phyloP scores from a whole-genome alignment of 2,329 filamentous ascomycete genomes.

The Catunica adiposa region DNA sequence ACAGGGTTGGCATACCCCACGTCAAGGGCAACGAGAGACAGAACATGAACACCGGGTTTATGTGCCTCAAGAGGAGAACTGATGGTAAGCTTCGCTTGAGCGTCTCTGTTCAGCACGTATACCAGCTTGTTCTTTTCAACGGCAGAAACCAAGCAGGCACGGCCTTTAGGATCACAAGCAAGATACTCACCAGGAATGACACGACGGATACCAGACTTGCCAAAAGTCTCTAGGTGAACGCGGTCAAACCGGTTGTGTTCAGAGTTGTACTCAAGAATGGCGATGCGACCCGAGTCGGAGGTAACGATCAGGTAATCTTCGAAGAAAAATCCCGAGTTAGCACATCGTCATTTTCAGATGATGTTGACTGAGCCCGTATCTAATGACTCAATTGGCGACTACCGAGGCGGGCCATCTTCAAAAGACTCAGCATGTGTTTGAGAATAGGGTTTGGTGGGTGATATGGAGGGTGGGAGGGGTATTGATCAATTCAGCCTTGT shows the following conservation, averaged over 20 bases:
- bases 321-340: constrained; percentile 19
- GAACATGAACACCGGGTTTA: constrained; percentile 78
- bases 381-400: constrained; percentile 6
- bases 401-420: constrained; percentile 6
- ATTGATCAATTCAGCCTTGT: background rate
- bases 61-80: constrained; percentile 95
- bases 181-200: constrained; percentile 94
- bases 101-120: constrained; percentile 91
- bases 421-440: constrained; percentile 11
- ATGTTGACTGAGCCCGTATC: constrained; percentile 1
- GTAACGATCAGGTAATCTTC: constrained; percentile 90
- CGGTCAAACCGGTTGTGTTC: constrained; percentile 75
- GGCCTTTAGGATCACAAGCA: constrained; percentile 84
- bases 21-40: constrained; percentile 74
- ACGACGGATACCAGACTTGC: constrained; percentile 85
- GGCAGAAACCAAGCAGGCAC: constrained; percentile 85
- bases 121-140: constrained; percentile 99
- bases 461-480: background rate
- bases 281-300: constrained; percentile 88
- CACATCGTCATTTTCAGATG: constrained; percentile 3
- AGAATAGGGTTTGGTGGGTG: background rate
- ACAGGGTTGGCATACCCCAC: constrained; percentile 95
- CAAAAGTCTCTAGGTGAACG: constrained; percentile 91
- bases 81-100: constrained; percentile 87
- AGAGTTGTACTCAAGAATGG: constrained; percentile 81